These are phyloP conservation scores for Talaromyces albobiverticillius DNA, from an alignment of 2,329 filamentous ascomycete species.

Conservation along the genomic window DNA sequence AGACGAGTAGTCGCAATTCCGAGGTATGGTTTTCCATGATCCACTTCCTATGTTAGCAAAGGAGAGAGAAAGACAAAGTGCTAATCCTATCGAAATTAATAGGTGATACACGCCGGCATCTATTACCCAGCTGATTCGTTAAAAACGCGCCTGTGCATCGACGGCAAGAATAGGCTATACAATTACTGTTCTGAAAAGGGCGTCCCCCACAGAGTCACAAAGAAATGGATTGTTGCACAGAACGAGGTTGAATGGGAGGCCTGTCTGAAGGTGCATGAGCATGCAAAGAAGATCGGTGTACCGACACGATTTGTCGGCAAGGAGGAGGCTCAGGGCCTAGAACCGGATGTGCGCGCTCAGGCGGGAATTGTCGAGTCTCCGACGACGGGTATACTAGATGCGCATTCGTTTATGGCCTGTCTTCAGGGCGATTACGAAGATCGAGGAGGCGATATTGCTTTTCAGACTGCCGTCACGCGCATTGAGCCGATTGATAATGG, in stretches of 20 bases:
- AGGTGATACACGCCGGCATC: slow-evolving; percentile 91
- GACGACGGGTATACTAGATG: slow-evolving; percentile 87
- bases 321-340: slow-evolving; percentile 61
- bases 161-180: slow-evolving; percentile 75
- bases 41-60: not conserved
- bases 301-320: slow-evolving; percentile 68
- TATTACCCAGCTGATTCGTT: slow-evolving; percentile 77
- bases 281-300: slow-evolving; percentile 57
- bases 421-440: slow-evolving; percentile 76
- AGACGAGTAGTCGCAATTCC: slow-evolving; percentile 86
- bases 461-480: slow-evolving; percentile 62
- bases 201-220: slow-evolving; percentile 71
- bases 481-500: slow-evolving; percentile 57
- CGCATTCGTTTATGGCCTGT: slow-evolving; percentile 77
- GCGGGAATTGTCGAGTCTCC: slow-evolving; percentile 77
- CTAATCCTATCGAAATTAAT: not conserved
- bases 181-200: slow-evolving; percentile 64
- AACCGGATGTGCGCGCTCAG: slow-evolving; percentile 72
- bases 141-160: slow-evolving; percentile 80
- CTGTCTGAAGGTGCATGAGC: slow-evolving; percentile 50
- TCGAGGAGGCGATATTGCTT: slow-evolving; percentile 68
- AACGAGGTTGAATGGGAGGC: slow-evolving; percentile 66
- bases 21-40: slow-evolving; percentile 52
- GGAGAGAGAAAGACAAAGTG: not conserved
- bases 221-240: slow-evolving; percentile 96